Evolutionary conservation across 768 basidiomycete species (phyloP), one percentile per base, ranked within the genome.

Genomic region (Amanita rimosa): DNA sequence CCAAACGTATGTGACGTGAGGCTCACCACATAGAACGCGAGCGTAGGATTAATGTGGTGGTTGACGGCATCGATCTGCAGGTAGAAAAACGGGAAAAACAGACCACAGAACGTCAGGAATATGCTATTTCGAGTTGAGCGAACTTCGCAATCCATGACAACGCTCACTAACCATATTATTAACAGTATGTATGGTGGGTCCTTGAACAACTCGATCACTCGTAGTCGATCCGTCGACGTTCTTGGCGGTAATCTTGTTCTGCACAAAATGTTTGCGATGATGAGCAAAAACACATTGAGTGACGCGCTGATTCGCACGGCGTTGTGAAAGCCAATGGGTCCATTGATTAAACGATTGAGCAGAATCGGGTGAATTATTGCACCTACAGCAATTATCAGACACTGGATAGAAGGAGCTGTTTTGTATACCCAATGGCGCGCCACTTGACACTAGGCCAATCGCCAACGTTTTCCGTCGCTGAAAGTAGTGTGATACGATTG

Each of bases 291-390:
- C 3, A 62, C 52, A 44, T 67, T 70, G 44, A 72, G 51, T 3
- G 54, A 58, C 10, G 66, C 67, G 47, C 69, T 72, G 17, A 68
- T 63, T 3, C 68, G 62, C 22, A 72, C 66, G 3, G 64, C 65
- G 13, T 64, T 64, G 37, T 66, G 62, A 51, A 71, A 73, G 9
- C 69, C 70, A n/a, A 68, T 44, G 19, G 21, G 51, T 6, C 64
- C 57, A 50, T 62, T 56, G 39, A 71, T 66, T 3, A 70, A 60
- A 38, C 69, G 67, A 55, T 83, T 81, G 29, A 84, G 60, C 67
- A 81, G 69, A 55, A 80, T 76, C 0, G 78, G 76, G 49, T 79
- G 76, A 3, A 79, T 46, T 17, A 76, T 66, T 19, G 76, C 74
- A 6, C 80, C 78, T 63, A 43, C n/a, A 1, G 46, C 31, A 14